Conservation (phyloP, 176 grass and related monocot species). For the Triticum dicoccoides region DNA sequence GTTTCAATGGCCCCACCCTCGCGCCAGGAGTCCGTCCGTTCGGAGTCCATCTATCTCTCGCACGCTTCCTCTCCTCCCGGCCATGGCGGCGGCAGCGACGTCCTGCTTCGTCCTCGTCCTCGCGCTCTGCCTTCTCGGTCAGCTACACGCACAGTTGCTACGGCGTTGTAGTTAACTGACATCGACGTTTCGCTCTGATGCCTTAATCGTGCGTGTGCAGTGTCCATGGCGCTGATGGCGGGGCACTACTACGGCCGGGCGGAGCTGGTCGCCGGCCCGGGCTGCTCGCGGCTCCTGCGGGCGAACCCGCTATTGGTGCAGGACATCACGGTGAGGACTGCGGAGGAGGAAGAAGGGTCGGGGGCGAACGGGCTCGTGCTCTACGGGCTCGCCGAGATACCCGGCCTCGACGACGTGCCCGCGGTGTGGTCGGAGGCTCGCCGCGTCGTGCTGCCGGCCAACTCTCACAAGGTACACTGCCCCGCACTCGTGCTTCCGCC, state of each 20-base stretch:
- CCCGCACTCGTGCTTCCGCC: not conserved
- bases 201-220: not conserved
- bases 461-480: constrained; percentile 50
- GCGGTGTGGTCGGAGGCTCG: constrained; percentile 48
- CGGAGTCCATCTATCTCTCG: not conserved
- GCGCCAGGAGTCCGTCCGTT: not conserved
- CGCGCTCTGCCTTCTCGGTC: constrained; percentile 54
- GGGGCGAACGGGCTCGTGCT: constrained; percentile 1
- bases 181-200: not conserved
- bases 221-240: constrained; percentile 50
- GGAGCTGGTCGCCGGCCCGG: constrained; percentile 44
- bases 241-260: constrained; percentile 46
- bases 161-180: not conserved
- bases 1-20: not conserved
- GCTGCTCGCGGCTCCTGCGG: constrained; percentile 54
- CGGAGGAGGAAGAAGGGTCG: not conserved
- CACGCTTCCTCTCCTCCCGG: not conserved
- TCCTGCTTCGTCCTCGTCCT: constrained; percentile 48
- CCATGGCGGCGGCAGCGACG: constrained; percentile 27
- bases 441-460: constrained; percentile 40
- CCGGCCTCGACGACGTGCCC: constrained; percentile 50
- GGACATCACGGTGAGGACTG: constrained; percentile 44
- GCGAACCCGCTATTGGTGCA: constrained; percentile 42
- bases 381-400: constrained; percentile 45
- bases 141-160: not conserved